phyloP scores from a whole-genome alignment of 169 alveolate genomes.

The Neospora caninum region DNA sequence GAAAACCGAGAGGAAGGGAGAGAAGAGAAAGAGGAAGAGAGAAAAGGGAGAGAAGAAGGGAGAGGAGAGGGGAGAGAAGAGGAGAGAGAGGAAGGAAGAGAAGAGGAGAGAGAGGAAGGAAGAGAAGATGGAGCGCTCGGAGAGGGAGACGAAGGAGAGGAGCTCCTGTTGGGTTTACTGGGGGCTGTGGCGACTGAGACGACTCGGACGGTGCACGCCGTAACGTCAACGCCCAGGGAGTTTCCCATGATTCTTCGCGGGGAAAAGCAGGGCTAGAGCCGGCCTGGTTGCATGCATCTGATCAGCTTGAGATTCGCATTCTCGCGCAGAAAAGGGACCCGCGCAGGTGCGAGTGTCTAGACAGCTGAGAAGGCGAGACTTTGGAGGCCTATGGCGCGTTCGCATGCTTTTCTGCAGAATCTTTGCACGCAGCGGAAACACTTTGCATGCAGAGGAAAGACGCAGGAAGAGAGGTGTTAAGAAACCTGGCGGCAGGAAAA shows the following conservation, averaged over 20 bases:
- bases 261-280: too few species aligned
- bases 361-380: too few species aligned
- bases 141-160: background rate
- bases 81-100: background rate
- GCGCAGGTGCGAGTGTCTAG: background rate
- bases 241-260: background rate
- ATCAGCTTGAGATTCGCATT: background rate
- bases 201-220: constrained; percentile 39
- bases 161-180: background rate
- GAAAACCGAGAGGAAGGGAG: background rate
- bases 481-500: too few species aligned
- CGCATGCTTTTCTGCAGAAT: too few species aligned
- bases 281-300: too few species aligned
- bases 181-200: background rate
- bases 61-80: background rate
- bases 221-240: constrained; percentile 16
- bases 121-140: background rate
- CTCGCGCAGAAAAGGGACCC: background rate
- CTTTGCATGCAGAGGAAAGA: background rate
- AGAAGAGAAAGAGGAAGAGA: background rate
- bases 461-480: background rate
- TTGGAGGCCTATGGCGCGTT: too few species aligned
- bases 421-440: background rate
- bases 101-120: background rate
- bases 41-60: background rate